A percentile compares a stretch with the other conserved stretches of the same genome.
phyloP scores from a whole-genome alignment of 2,329 filamentous ascomycete genomes.

The Xylariaceae sp. region DNA sequence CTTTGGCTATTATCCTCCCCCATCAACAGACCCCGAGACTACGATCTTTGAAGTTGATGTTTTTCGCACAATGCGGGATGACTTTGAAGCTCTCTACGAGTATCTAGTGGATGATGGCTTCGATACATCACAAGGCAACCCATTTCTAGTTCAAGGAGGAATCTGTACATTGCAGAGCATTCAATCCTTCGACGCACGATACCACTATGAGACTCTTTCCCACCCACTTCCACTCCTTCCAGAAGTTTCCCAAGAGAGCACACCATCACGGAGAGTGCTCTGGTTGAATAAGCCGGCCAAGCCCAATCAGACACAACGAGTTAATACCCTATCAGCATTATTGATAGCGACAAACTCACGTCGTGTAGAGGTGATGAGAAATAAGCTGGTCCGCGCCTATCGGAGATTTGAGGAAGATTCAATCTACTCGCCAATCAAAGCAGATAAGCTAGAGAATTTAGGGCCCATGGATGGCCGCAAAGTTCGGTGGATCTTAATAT shows the following conservation, averaged over 20 bases:
- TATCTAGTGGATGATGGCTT: constrained; percentile 70
- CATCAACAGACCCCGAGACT: constrained; percentile 47
- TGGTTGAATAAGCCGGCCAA: constrained; percentile 52
- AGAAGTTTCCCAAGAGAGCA: constrained; percentile 37
- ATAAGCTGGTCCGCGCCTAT: constrained; percentile 70
- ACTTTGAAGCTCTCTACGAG: constrained; percentile 74
- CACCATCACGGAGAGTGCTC: constrained; percentile 40
- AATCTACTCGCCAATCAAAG: constrained; percentile 54
- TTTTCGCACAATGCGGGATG: constrained; percentile 66
- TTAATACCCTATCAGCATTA: constrained; percentile 59
- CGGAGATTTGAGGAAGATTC: constrained; percentile 70
- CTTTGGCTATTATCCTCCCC: constrained; percentile 75
- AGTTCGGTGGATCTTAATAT: constrained; percentile 79
- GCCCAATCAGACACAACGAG: constrained; percentile 53
- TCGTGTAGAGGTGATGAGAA: constrained; percentile 47
- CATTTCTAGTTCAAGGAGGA: constrained; percentile 65
- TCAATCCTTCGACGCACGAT: constrained; percentile 66
- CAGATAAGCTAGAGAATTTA: constrained; percentile 62
- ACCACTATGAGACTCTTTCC: constrained; percentile 63
- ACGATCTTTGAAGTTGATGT: constrained; percentile 62
- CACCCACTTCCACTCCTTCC: constrained; percentile 74
- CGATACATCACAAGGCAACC: constrained; percentile 54
- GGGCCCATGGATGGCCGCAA: constrained; percentile 73
- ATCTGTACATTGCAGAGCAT: constrained; percentile 74
- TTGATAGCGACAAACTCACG: constrained; percentile 56